Evolutionary conservation across 176 grass and related monocot species (phyloP).

Genomic region (Lolium multiflorum): DNA sequence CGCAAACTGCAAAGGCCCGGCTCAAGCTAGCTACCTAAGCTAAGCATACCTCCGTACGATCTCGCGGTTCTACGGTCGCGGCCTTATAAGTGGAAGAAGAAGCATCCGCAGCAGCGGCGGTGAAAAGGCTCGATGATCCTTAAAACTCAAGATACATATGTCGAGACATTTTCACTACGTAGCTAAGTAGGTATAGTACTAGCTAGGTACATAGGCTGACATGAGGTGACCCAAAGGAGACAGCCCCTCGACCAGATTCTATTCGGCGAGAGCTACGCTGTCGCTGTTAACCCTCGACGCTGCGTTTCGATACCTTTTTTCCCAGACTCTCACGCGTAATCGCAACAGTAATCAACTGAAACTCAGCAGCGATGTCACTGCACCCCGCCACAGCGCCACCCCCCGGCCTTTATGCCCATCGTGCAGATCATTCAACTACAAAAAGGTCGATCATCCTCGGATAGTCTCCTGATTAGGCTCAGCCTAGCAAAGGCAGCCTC

Average conservation of each 20-base stretch:
- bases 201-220: slow-evolving; percentile 8
- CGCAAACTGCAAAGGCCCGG: background rate
- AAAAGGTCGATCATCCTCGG: background rate
- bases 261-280: slow-evolving; percentile 8
- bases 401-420: background rate
- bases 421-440: background rate
- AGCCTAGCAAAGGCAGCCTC: background rate
- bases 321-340: background rate
- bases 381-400: no score
- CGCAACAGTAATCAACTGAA: background rate
- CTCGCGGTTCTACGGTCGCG: background rate
- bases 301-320: background rate
- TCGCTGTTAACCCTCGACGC: slow-evolving; percentile 17
- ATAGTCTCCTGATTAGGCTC: background rate
- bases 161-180: background rate
- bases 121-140: background rate
- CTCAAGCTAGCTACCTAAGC: background rate
- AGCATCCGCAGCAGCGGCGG: background rate
- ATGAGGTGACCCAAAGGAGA: slow-evolving; percentile 55
- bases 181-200: background rate
- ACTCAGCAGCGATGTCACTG: background rate
- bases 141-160: slow-evolving; percentile 37
- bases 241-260: slow-evolving; percentile 61
- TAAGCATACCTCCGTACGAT: slow-evolving; percentile 46
- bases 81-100: no score